These are phyloP conservation scores for Yamadazyma conglobata DNA, from an alignment of 1,139 yeast species.

Conservation along the genomic window DNA sequence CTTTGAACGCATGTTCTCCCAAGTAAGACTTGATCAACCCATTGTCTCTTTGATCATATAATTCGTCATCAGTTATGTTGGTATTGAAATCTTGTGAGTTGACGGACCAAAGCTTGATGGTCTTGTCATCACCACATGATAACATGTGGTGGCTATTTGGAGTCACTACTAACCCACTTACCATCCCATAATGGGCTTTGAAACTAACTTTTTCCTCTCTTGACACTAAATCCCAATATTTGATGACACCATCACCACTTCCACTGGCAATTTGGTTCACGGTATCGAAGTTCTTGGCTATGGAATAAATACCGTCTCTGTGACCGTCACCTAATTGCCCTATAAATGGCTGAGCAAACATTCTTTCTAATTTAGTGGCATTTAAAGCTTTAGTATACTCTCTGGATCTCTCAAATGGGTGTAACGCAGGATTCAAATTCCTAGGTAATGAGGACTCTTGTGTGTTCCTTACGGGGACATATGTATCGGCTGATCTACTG, in stretches of 20 bases:
- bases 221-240: slow-evolving; percentile 83
- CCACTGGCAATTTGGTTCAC: slow-evolving; percentile 84
- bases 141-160: slow-evolving; percentile 58
- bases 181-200: slow-evolving; percentile 89
- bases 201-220: slow-evolving; percentile 73
- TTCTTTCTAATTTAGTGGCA: slow-evolving; percentile 91
- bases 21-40: slow-evolving; percentile 73
- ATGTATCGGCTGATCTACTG: slow-evolving; percentile 83
- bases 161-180: slow-evolving; percentile 81
- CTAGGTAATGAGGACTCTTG: slow-evolving; percentile 87
- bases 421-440: slow-evolving; percentile 89
- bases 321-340: slow-evolving; percentile 96
- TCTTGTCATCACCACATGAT: slow-evolving; percentile 90
- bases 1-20: slow-evolving; percentile 82
- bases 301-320: slow-evolving; percentile 88
- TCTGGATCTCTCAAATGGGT: slow-evolving; percentile 95
- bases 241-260: slow-evolving; percentile 91
- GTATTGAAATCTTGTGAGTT: slow-evolving; percentile 42
- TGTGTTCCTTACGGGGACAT: slow-evolving; percentile 86
- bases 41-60: slow-evolving; percentile 26
- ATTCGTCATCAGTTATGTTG: slow-evolving; percentile 28
- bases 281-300: slow-evolving; percentile 73
- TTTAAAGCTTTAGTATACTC: slow-evolving; percentile 93
- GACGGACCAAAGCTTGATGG: slow-evolving; percentile 79
- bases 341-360: slow-evolving; percentile 97